Percentiles rank a stretch among this genome's conserved stretches.
Conservation (phyloP, 2,329 filamentous ascomycete genomes). For the Raffaelea deltoideospora region DNA sequence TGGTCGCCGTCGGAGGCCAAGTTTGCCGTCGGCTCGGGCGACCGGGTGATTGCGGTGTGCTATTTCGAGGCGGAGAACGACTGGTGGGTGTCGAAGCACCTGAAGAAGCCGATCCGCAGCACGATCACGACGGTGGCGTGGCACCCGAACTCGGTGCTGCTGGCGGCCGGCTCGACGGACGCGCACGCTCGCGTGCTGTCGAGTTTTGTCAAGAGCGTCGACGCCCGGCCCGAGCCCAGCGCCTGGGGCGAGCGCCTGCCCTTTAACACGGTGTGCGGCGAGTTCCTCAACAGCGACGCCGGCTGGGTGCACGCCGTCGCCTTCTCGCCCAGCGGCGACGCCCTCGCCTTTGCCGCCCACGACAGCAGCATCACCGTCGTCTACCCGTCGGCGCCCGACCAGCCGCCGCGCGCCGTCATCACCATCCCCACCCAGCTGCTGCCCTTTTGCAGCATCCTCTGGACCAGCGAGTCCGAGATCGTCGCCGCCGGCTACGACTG, state of each 20-base stretch:
- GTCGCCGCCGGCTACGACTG: slow-evolving; percentile 86
- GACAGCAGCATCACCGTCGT: slow-evolving; percentile 95
- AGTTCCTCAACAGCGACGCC: slow-evolving; percentile 89
- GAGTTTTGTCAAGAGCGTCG: slow-evolving; percentile 89
- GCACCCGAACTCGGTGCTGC: slow-evolving; percentile 93
- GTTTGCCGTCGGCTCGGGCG: slow-evolving; percentile 92
- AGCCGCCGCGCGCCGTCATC: slow-evolving; percentile 79
- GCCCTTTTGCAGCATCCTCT: slow-evolving; percentile 84
- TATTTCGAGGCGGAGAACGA: slow-evolving; percentile 99
- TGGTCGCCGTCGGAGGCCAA: slow-evolving; percentile 97
- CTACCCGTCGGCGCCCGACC: slow-evolving; percentile 81
- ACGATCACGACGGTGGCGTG: slow-evolving; percentile 90
- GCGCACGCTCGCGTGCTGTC: slow-evolving; percentile 92
- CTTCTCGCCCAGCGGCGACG: slow-evolving; percentile 84
- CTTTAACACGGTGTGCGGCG: slow-evolving; percentile 96
- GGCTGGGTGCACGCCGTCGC: slow-evolving; percentile 91
- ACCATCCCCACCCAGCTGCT: slow-evolving; percentile 80
- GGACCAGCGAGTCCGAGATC: slow-evolving; percentile 84
- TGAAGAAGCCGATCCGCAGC: slow-evolving; percentile 97
- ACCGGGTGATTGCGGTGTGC: slow-evolving; percentile 88
- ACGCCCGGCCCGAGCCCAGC: slow-evolving; percentile 68
- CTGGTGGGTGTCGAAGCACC: slow-evolving; percentile 99
- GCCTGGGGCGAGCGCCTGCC: slow-evolving; percentile 92
- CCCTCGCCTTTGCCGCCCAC: slow-evolving; percentile 86
- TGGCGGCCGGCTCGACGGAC: slow-evolving; percentile 93